These are phyloP conservation scores for Talaromyces piceae DNA, from an alignment of 2,329 filamentous ascomycete species.

Conservation along the genomic window DNA sequence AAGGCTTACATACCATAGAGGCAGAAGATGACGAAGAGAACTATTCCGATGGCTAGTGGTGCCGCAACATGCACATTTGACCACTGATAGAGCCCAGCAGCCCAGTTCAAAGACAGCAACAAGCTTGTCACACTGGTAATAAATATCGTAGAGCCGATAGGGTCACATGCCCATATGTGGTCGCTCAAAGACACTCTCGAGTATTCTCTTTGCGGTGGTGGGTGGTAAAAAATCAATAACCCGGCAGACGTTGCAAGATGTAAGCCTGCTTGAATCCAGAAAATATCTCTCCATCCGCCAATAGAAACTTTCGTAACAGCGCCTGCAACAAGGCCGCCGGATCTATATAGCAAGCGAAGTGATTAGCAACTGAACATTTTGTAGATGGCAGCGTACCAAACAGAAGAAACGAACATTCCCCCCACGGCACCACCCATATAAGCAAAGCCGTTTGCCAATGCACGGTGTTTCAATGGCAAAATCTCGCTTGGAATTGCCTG, in stretches of 20 bases:
- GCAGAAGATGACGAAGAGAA: constrained; percentile 6
- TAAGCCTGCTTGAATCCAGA: constrained; percentile 10
- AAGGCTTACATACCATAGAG: constrained; percentile 3
- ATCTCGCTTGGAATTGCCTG: constrained; percentile 9
- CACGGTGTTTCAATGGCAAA: constrained; percentile 8
- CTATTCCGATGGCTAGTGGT: constrained; percentile 2
- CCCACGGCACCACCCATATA: constrained; percentile 9
- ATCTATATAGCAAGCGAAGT: neutral
- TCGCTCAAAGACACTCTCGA: constrained; percentile 1
- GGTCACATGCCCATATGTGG: constrained; percentile 10
- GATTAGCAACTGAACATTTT: neutral
- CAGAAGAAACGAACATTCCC: constrained; percentile 1
- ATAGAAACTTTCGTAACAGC: constrained; percentile 2
- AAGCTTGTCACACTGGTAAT: constrained; percentile 5
- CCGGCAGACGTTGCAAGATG: constrained; percentile 6
- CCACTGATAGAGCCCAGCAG: constrained; percentile 7
- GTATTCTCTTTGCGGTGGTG: constrained; percentile 1
- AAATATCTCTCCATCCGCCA: constrained; percentile 7
- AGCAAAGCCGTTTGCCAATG: constrained; percentile 9
- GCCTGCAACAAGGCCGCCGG: constrained; percentile 1
- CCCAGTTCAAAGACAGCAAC: constrained; percentile 8
- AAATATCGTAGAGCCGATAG: constrained; percentile 5
- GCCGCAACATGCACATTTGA: constrained; percentile 6
- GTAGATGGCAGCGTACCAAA: neutral
- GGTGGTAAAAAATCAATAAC: constrained; percentile 8